A percentile compares a stretch with the other conserved stretches of the same genome.
These are phyloP conservation scores for Gossypium herbaceum DNA, from an alignment of 345 rosid species.

Conservation along the genomic window DNA sequence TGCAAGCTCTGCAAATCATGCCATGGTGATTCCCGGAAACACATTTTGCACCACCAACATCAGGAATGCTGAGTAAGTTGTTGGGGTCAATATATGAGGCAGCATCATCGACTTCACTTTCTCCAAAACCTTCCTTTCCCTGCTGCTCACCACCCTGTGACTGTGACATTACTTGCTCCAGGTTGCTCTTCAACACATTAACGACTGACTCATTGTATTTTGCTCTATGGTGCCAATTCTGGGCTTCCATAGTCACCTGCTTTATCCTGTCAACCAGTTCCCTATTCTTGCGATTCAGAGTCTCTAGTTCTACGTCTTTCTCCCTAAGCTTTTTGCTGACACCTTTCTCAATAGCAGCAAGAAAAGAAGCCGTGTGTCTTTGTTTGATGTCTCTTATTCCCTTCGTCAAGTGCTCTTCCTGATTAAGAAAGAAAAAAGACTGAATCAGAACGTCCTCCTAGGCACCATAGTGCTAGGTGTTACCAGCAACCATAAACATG, in stretches of 20 bases:
- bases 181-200: slow-evolving; percentile 54
- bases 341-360: slow-evolving; percentile 62
- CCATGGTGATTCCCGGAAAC: slow-evolving; percentile 20
- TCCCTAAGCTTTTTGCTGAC: slow-evolving; percentile 57
- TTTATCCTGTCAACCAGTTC: slow-evolving; percentile 65
- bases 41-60: slow-evolving; percentile 24
- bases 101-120: slow-evolving; percentile 67
- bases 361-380: slow-evolving; percentile 58
- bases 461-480: too few species aligned
- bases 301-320: slow-evolving; percentile 69
- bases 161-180: slow-evolving; percentile 72
- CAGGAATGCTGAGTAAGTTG: slow-evolving; percentile 34
- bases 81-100: slow-evolving; percentile 58
- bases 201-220: slow-evolving; percentile 74
- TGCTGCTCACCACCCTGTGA: slow-evolving; percentile 64
- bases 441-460: not conserved
- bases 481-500: not conserved
- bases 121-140: slow-evolving; percentile 86
- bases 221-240: slow-evolving; percentile 65
- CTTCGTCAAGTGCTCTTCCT: slow-evolving; percentile 66
- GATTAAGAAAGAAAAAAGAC: slow-evolving; percentile 5
- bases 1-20: slow-evolving; percentile 67
- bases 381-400: slow-evolving; percentile 67
- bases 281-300: slow-evolving; percentile 57
- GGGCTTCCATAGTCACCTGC: slow-evolving; percentile 62